These are phyloP conservation scores for Blastobotrys proliferans DNA, from an alignment of 1,139 yeast species.

Conservation along the genomic window DNA sequence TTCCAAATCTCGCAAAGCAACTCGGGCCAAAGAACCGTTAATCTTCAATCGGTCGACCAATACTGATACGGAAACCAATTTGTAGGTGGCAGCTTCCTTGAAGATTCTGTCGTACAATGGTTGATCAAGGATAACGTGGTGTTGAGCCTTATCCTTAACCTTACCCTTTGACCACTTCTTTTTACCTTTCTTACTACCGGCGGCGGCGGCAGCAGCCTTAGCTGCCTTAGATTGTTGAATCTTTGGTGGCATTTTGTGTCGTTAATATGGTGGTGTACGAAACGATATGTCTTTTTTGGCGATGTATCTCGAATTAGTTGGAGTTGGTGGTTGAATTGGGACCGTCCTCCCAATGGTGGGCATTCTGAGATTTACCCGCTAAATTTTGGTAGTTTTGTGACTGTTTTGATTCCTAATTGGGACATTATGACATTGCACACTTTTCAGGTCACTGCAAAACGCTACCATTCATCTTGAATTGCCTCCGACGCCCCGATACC, in stretches of 20 bases:
- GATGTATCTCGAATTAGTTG: too few species aligned
- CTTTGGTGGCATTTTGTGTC: slow-evolving; percentile 85
- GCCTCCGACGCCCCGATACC: too few species aligned
- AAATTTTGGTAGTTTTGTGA: too few species aligned
- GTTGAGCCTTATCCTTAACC: slow-evolving; percentile 99
- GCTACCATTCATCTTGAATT: too few species aligned
- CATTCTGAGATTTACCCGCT: too few species aligned
- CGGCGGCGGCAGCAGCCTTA: slow-evolving; percentile 99
- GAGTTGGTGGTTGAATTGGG: too few species aligned
- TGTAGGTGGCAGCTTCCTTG: slow-evolving; percentile 99
- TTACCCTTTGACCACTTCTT: slow-evolving; percentile 99
- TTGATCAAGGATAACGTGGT: slow-evolving; percentile 95
- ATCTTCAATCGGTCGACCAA: slow-evolving; percentile 99
- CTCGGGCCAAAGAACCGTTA: slow-evolving; percentile 98
- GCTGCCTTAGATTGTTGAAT: slow-evolving; percentile 99
- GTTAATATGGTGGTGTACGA: not conserved
- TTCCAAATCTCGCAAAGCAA: slow-evolving; percentile 95
- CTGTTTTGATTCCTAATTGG: too few species aligned
- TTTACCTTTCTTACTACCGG: slow-evolving; percentile 99
- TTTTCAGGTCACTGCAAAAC: too few species aligned
- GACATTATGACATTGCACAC: too few species aligned
- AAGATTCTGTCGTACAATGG: slow-evolving; percentile 98
- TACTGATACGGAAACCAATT: slow-evolving; percentile 96
- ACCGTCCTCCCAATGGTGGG: too few species aligned
- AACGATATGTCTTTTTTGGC: too few species aligned